Base-by-base conservation (phyloP, 371 early-diverging fungal species). In the Nematocida sp. region DNA sequence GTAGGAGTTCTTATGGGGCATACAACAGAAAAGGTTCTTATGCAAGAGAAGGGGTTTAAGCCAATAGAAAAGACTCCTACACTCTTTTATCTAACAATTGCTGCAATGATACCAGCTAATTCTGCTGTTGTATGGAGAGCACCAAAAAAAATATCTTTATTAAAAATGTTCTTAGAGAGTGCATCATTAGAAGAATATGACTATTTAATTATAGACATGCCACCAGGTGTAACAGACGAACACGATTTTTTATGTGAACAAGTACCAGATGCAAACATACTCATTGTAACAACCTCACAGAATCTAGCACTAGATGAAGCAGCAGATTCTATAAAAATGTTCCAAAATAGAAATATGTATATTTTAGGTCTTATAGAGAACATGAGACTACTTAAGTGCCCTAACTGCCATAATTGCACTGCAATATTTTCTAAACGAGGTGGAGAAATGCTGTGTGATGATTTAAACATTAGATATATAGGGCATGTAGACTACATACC, bases 81-180 rank as follows among this genome's bases (percentile, higher is more conserved):
- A 72, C 83, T 90, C 15, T 90, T 89, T 15, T 91, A 93, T 55
- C 95, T 99, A 92, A 93, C 93, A 3, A 94, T 99, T 82, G 95
- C 93, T 23, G 95, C 95, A 74, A 90, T 98, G 90, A 88, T 97
- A 54, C 91, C 92, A 57, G 89, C 90, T 44, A 93, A 93, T 64
- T 92, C 94, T 84, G 93, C 97, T 2, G 94, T 99, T 1, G 94
- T 97, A 73, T 99, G 99, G 99, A 89, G 97, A 72, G 98, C 97
- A 0, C 94, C 95, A 13, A 95, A 94, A 83, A 95, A 96, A 89
- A 92, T 83, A 23, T 57, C 64, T 40, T 62, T 96, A 83, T 93
- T 97, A 83, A 94, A 95, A 82, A 94, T 96, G 89, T 96, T 99
- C 82, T 88, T 95, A 50, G 91, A 91, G 72, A 96, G 97, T 85